These are phyloP conservation scores for Nemophila menziesii DNA, from an alignment of 257 asterid genomes.

Conservation along the genomic window DNA sequence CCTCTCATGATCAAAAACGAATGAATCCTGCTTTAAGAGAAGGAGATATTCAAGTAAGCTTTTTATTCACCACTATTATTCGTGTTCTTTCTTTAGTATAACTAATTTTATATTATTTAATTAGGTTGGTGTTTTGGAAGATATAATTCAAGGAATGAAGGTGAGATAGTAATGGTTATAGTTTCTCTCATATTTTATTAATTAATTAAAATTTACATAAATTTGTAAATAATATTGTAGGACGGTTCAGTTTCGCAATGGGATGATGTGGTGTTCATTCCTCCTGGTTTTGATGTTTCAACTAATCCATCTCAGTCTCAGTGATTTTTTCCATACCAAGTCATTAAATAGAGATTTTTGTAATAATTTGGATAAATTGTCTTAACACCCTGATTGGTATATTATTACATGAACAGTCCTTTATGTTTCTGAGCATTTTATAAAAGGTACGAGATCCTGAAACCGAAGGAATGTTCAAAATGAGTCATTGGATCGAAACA, in stretches of 20 bases:
- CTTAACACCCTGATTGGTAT: no score
- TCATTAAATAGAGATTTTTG: no score
- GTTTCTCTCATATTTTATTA: not conserved
- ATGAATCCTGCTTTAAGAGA: constrained; percentile 54
- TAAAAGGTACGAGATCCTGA: no score
- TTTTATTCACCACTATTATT: not conserved
- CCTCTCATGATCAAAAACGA: constrained; percentile 48
- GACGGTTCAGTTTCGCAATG: constrained; percentile 44
- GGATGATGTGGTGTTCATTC: constrained; percentile 85
- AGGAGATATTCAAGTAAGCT: constrained; percentile 61
- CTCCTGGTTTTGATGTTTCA: constrained; percentile 82
- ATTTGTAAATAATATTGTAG: constrained; percentile 27
- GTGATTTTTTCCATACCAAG: not conserved
- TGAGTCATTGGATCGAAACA: no score
- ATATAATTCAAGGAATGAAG: constrained; percentile 81
- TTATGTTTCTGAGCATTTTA: no score
- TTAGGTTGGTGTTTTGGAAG: constrained; percentile 88
- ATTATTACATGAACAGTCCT: no score
- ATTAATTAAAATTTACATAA: not conserved
- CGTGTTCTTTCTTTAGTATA: not conserved
- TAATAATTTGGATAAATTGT: no score
- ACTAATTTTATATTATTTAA: constrained; percentile 5
- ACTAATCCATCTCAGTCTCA: constrained; percentile 28
- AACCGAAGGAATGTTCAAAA: no score
- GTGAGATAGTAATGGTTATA: constrained; percentile 21